A percentile compares a stretch with the other conserved stretches of the same genome.
Evolutionary conservation across 2,329 filamentous ascomycete genomes (phyloP).

Genomic region (Claviceps pazoutovae): DNA sequence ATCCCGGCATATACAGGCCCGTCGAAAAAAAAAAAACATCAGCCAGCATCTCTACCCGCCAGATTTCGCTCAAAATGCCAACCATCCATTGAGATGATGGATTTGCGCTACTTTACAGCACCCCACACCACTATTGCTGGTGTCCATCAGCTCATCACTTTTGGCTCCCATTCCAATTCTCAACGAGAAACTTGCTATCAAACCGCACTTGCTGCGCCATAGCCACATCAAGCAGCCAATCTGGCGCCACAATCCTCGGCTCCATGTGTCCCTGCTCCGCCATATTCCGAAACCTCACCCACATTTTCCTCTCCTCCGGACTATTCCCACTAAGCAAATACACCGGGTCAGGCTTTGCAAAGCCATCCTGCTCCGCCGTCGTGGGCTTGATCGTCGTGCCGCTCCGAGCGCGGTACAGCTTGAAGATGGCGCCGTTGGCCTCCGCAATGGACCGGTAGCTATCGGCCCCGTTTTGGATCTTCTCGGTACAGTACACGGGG

Average conservation of each 20-base stretch:
- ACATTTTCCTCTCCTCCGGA: constrained; percentile 56
- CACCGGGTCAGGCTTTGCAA: constrained; percentile 52
- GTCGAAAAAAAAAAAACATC: background rate
- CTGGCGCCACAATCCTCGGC: constrained; percentile 65
- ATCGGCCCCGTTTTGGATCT: constrained; percentile 66
- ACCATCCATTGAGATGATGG: constrained; percentile 7
- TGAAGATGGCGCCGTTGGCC: constrained; percentile 76
- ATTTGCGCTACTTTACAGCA: constrained; percentile 1
- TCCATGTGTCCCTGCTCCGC: constrained; percentile 65
- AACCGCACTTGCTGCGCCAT: constrained; percentile 75
- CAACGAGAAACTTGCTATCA: constrained; percentile 45
- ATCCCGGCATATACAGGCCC: background rate
- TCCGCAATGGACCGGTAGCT: constrained; percentile 77
- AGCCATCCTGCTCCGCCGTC: constrained; percentile 48
- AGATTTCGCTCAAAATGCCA: background rate
- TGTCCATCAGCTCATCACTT: constrained; percentile 5
- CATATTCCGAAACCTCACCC: constrained; percentile 68
- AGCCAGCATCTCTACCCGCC: background rate
- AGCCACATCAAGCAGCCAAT: constrained; percentile 82
- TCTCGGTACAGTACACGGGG: constrained; percentile 71
- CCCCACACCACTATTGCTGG: background rate
- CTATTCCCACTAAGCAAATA: constrained; percentile 66
- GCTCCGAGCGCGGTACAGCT: constrained; percentile 60
- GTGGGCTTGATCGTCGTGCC: constrained; percentile 53
- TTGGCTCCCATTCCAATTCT: constrained; percentile 25